Evolutionary conservation across 768 basidiomycete species (phyloP).

Genomic region (Podaxis carcinomalis): DNA sequence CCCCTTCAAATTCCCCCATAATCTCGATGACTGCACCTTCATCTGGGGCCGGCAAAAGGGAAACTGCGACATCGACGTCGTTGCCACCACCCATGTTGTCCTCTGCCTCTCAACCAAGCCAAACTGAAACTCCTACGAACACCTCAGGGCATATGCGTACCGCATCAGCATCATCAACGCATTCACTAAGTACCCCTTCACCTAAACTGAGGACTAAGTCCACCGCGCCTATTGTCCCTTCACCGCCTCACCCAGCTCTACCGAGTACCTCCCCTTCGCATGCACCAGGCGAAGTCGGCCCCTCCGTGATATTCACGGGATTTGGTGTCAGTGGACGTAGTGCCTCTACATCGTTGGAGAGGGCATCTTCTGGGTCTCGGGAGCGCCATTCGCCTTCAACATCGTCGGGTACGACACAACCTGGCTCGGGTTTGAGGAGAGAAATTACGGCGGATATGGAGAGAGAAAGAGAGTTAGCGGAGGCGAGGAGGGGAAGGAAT

Average conservation of each 20-base stretch:
- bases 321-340: background rate
- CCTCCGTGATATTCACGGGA: background rate
- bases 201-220: background rate
- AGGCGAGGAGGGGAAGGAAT: conserved; percentile 7
- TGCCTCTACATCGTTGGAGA: conserved; percentile 8
- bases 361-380: conserved; percentile 7
- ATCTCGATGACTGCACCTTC: conserved; percentile 22
- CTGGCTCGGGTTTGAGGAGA: background rate
- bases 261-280: conserved; percentile 13
- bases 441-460: background rate
- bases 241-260: conserved; percentile 9
- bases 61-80: conserved; percentile 6
- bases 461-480: conserved; percentile 4
- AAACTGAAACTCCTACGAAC: background rate
- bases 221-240: conserved; percentile 11
- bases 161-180: conserved; percentile 1
- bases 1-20: conserved; percentile 59
- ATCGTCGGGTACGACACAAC: background rate
- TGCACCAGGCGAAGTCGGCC: conserved; percentile 9
- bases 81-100: conserved; percentile 6
- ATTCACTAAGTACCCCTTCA: background rate
- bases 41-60: conserved; percentile 15
- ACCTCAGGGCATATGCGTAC: background rate
- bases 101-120: background rate
- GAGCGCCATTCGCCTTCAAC: conserved; percentile 6